phyloP scores from a whole-genome alignment of 768 basidiomycete genomes.

The Lenzites betulinus region DNA sequence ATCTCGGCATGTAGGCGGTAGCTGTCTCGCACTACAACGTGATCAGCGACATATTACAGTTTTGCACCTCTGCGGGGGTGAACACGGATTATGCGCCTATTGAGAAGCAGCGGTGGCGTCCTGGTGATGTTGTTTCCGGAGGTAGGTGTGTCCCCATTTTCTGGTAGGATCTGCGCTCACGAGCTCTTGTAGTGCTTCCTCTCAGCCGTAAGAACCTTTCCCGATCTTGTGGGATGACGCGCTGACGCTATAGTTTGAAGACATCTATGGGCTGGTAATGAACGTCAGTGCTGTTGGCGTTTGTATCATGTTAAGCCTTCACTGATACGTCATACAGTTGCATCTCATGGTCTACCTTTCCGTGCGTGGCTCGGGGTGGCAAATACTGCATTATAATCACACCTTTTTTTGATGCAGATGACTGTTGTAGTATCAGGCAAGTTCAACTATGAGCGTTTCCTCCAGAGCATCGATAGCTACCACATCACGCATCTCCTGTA shows the following conservation, averaged over 20 bases:
- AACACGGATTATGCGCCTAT: constrained; percentile 36
- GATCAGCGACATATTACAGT: constrained; percentile 50
- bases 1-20: constrained; percentile 54
- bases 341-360: constrained; percentile 31
- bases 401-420: constrained; percentile 20
- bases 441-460: constrained; percentile 36
- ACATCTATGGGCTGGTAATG: constrained; percentile 44
- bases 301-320: constrained; percentile 20
- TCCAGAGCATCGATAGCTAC: constrained; percentile 37
- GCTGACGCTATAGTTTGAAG: constrained; percentile 33
- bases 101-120: constrained; percentile 44
- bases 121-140: constrained; percentile 61
- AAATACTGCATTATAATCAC: too few relatives aligned
- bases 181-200: constrained; percentile 28
- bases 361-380: too few relatives aligned
- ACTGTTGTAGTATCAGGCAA: constrained; percentile 35
- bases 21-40: constrained; percentile 66
- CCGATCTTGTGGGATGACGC: too few relatives aligned
- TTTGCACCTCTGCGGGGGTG: constrained; percentile 18
- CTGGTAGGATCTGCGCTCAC: not conserved
- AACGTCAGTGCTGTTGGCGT: constrained; percentile 24
- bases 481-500: constrained; percentile 37
- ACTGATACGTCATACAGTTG: constrained; percentile 21
- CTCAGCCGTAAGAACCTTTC: constrained; percentile 29
- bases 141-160: constrained; percentile 38